phyloP scores from a whole-genome alignment of 768 basidiomycete species.

The Boletus sp. region DNA sequence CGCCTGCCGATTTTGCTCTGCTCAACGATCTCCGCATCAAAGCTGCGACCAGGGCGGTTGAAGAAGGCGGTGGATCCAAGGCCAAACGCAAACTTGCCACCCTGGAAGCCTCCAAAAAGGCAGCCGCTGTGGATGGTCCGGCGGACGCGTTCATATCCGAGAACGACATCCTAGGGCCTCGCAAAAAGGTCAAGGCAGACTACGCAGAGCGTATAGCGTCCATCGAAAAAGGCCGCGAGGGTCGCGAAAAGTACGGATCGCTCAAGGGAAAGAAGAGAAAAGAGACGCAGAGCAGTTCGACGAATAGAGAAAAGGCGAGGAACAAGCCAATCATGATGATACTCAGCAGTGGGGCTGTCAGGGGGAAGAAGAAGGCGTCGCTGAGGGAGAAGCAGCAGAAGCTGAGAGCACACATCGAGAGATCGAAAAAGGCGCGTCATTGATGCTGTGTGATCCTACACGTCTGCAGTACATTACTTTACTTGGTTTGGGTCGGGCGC shows the following conservation, averaged over 20 bases:
- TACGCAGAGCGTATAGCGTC: slow-evolving; percentile 93
- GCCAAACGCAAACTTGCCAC: slow-evolving; percentile 88
- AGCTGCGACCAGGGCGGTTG: slow-evolving; percentile 69
- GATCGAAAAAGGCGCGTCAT: slow-evolving; percentile 52
- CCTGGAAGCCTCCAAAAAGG: slow-evolving; percentile 71
- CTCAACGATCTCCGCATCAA: slow-evolving; percentile 85
- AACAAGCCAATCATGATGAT: slow-evolving; percentile 98
- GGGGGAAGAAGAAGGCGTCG: slow-evolving; percentile 80
- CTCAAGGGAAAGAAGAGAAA: slow-evolving; percentile 91
- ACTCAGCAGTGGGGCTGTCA: slow-evolving; percentile 70
- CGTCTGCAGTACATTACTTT: background rate
- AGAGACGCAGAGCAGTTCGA: slow-evolving; percentile 76
- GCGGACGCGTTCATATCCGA: slow-evolving; percentile 73
- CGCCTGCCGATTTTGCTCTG: slow-evolving; percentile 93
- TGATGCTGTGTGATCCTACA: slow-evolving; percentile 12
- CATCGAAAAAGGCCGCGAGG: slow-evolving; percentile 90
- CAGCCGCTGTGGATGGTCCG: slow-evolving; percentile 42
- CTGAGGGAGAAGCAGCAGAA: slow-evolving; percentile 80
- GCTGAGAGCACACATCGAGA: slow-evolving; percentile 72
- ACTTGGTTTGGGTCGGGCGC: background rate
- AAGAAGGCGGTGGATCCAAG: slow-evolving; percentile 64
- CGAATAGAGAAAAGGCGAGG: slow-evolving; percentile 88
- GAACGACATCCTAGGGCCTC: slow-evolving; percentile 87
- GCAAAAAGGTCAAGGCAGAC: slow-evolving; percentile 89
- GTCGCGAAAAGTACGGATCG: slow-evolving; percentile 89